These are phyloP conservation scores for Aspergillus flavus DNA, from an alignment of 2,329 filamentous ascomycete genomes.

Conservation along the genomic window DNA sequence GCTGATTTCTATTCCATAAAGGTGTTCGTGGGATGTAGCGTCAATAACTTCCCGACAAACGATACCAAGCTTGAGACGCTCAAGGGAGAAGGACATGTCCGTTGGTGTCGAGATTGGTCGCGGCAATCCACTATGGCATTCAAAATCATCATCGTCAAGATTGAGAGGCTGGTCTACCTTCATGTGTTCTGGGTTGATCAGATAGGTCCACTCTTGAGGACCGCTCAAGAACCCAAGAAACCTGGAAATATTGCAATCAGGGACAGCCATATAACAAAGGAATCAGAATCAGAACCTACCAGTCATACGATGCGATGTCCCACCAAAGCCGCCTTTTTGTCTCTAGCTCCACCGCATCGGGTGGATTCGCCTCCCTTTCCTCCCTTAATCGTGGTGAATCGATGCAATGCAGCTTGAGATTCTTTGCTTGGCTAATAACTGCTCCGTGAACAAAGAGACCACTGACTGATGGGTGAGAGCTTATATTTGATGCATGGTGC, in stretches of 20 bases:
- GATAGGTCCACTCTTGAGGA: slow-evolving; percentile 49
- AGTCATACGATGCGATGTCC: slow-evolving; percentile 48
- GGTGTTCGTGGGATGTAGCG: slow-evolving; percentile 28
- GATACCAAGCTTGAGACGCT: slow-evolving; percentile 45
- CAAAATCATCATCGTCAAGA: slow-evolving; percentile 44
- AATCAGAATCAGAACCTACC: slow-evolving; percentile 30
- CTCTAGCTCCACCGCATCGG: slow-evolving; percentile 35
- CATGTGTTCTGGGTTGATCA: slow-evolving; percentile 46
- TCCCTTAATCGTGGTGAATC: slow-evolving; percentile 29
- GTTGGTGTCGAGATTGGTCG: slow-evolving; percentile 42
- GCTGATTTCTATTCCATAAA: slow-evolving; percentile 29
- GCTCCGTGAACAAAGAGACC: slow-evolving; percentile 28
- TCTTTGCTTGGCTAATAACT: slow-evolving; percentile 35
- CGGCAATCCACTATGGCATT: slow-evolving; percentile 19
- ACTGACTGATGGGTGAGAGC: slow-evolving; percentile 25
- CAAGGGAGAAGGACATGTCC: slow-evolving; percentile 49
- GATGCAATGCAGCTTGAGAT: slow-evolving; percentile 39
- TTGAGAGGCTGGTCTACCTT: slow-evolving; percentile 46
- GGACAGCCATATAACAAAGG: background rate
- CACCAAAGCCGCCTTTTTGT: slow-evolving; percentile 48
- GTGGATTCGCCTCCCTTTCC: slow-evolving; percentile 17
- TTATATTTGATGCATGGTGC: slow-evolving; percentile 32
- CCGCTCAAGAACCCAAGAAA: slow-evolving; percentile 45
- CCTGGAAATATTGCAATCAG: slow-evolving; percentile 25
- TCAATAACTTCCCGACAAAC: slow-evolving; percentile 47